A percentile compares a stretch with the other conserved stretches of the same genome.
Conservation (phyloP, 768 basidiomycete species). For the Trametes coccinea region DNA sequence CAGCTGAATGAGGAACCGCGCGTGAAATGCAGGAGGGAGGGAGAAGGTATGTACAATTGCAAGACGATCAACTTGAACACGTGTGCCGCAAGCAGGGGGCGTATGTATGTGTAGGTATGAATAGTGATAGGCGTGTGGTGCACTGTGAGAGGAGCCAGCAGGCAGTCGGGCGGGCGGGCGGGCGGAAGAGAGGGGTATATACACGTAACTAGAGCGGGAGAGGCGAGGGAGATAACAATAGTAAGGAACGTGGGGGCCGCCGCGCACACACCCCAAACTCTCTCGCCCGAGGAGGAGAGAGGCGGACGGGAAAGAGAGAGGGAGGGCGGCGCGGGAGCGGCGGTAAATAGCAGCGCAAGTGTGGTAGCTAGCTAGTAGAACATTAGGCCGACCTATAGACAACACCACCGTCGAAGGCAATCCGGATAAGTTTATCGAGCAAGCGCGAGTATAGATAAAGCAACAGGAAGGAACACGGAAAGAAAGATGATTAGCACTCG, state of each 20-base stretch:
- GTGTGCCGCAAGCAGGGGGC: not conserved
- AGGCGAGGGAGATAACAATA: not conserved
- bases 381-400: slow-evolving; percentile 14
- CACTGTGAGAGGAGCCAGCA: not conserved
- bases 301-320: not conserved
- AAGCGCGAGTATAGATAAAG: not conserved
- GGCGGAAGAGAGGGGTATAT: slow-evolving; percentile 11
- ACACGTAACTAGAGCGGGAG: slow-evolving; percentile 7
- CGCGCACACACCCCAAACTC: not conserved
- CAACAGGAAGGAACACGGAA: not conserved
- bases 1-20: no score
- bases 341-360: slow-evolving; percentile 13
- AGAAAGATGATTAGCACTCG: not conserved
- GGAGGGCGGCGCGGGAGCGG: not conserved
- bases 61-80: not conserved
- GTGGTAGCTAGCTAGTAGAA: slow-evolving; percentile 11
- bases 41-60: slow-evolving; percentile 20
- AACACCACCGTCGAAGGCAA: not conserved
- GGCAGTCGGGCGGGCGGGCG: no score
- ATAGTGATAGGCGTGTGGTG: not conserved
- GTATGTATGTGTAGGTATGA: not conserved
- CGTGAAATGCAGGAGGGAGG: not conserved
- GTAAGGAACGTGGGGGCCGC: slow-evolving; percentile 21
- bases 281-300: no score
- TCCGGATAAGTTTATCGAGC: slow-evolving; percentile 1